phyloP scores from a whole-genome alignment of 345 rosid species.

The Pistacia vera region DNA sequence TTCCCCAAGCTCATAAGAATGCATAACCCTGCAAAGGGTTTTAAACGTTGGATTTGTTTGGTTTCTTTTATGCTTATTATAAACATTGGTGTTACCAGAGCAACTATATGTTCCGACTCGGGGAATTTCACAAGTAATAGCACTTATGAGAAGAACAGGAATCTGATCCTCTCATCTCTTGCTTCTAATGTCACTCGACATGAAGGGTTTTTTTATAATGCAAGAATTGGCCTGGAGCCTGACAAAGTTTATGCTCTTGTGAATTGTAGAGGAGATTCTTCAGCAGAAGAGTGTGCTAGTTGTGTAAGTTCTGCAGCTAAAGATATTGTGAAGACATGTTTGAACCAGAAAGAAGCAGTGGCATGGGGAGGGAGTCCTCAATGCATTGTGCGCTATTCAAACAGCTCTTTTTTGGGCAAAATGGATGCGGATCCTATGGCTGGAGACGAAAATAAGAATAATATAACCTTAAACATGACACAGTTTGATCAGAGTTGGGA shows the following conservation, averaged over 20 bases:
- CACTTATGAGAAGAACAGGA: slow-evolving; percentile 32
- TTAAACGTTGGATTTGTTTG: background rate
- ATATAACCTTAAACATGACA: too few species aligned
- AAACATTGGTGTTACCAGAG: background rate
- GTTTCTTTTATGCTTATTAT: background rate
- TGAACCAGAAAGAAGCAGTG: slow-evolving; percentile 38
- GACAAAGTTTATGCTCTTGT: slow-evolving; percentile 27
- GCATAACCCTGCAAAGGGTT: too few species aligned
- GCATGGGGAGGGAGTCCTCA: slow-evolving; percentile 24
- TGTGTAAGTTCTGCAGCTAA: slow-evolving; percentile 22
- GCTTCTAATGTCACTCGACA: slow-evolving; percentile 19
- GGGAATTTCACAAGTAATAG: background rate
- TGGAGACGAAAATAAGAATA: too few species aligned
- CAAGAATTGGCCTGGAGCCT: slow-evolving; percentile 21
- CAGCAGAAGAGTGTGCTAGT: slow-evolving; percentile 25
- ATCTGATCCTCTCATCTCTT: background rate
- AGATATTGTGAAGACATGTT: slow-evolving; percentile 30
- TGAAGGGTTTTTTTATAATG: slow-evolving; percentile 32
- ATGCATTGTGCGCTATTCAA: slow-evolving; percentile 44
- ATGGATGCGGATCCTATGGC: too few species aligned
- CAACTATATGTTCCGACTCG: background rate
- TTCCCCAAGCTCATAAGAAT: too few species aligned
- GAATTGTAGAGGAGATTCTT: slow-evolving; percentile 37
- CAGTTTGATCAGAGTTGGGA: too few species aligned
- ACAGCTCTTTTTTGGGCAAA: too few species aligned